Base-by-base conservation (phyloP, 768 basidiomycete species). In the Collybiopsis luxurians region DNA sequence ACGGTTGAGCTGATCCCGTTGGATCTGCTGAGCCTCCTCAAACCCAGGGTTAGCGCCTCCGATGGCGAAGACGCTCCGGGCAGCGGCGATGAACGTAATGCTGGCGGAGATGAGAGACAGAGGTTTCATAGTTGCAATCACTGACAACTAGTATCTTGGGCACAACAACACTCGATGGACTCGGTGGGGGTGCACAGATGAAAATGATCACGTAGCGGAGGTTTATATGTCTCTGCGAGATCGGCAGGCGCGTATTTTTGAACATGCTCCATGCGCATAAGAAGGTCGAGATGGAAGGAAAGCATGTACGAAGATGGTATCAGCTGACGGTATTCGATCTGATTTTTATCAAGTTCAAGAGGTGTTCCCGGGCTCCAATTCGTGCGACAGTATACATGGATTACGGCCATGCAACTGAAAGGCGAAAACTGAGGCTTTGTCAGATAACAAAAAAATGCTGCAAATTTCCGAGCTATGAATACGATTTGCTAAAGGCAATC, bases 1-100 rank as follows among this genome's bases (percentile, higher is more conserved):
- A 15, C 77, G 69, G 40, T 67, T 67, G n/a, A 76, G 60, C 51
- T 78, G 77, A 58, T 81, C 77, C 50, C 71, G 73, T 60, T 81
- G 78, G n/a, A 79, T 76, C 9, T 69, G 66, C 66, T 75, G 73
- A 2, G 78, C 66, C 45, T 76, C 71, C 31, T 77, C 70, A 66
- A 80, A 68, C 28, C 73, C 76, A 49, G 69, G 65, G 61, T 72
- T 69, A 19, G 74, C 68, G 6, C 69, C 63, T 17, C 71, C 72
- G 30, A 67, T 44, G 30, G 65, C 61, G 17, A 57, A 50, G 19
- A 62, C 68, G 28, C 60, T 58, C 13, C 9, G 58, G 36, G 24
- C 50, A 23, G 50, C 36, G 50, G 40, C 26, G 0, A 54, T 3
- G 23, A 31, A 28, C 24, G 40, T 30, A 15, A 58, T 23, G 52